Evolutionary conservation across 768 basidiomycete genomes (phyloP).

Genomic region (Termitomyces sp.): DNA sequence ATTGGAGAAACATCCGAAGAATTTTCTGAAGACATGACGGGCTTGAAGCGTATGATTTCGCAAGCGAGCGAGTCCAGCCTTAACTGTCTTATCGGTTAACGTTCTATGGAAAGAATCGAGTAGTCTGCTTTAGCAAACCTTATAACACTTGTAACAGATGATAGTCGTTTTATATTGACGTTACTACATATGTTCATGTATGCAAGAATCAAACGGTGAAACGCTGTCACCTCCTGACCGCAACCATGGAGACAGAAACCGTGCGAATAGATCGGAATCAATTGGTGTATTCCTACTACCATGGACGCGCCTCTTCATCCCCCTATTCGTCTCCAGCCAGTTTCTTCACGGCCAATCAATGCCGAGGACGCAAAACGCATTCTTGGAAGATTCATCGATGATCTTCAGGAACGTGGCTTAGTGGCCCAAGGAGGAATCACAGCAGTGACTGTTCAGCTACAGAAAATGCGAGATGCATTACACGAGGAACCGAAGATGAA

Average conservation of each 20-base stretch:
- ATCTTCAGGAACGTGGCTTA: conserved; percentile 42
- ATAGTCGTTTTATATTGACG: neutral
- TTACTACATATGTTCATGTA: no score
- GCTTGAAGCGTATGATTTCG: conserved; percentile 4
- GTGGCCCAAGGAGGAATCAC: conserved; percentile 47
- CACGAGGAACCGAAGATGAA: conserved; percentile 40
- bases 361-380: conserved; percentile 33
- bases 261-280: neutral
- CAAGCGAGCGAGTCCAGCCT: conserved; percentile 16
- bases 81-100: neutral
- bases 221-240: neutral
- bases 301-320: conserved; percentile 48
- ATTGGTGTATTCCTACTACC: neutral
- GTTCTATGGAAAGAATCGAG: neutral
- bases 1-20: conserved; percentile 40
- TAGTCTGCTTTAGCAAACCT: neutral
- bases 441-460: conserved; percentile 54
- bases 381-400: conserved; percentile 42
- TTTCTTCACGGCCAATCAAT: conserved; percentile 31
- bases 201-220: no score
- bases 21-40: conserved; percentile 11
- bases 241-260: neutral
- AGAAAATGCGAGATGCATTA: conserved; percentile 50
- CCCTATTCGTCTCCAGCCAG: conserved; percentile 40
- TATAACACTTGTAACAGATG: neutral